Conservation (phyloP, 805 yeast genomes). For the Yarrowia osloensis region DNA sequence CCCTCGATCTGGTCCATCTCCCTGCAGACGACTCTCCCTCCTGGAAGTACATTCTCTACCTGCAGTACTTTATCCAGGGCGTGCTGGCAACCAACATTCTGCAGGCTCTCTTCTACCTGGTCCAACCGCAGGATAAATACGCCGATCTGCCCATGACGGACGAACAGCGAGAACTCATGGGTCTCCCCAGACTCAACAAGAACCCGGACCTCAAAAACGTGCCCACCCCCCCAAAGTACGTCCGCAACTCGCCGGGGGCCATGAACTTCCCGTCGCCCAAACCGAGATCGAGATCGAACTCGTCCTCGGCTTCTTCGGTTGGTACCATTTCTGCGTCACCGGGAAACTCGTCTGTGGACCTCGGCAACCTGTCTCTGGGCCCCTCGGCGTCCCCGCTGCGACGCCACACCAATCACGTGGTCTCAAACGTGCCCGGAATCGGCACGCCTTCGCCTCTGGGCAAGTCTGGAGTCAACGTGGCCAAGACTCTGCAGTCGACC, state of each 20-base stretch:
- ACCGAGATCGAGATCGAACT: constrained; percentile 2
- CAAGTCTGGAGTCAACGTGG: background rate
- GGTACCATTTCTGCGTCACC: constrained; percentile 31
- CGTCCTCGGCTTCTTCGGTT: background rate
- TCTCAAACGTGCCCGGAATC: constrained; percentile 5
- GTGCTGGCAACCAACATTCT: constrained; percentile 35
- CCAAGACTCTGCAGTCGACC: background rate
- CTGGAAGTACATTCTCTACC: background rate
- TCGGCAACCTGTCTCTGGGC: constrained; percentile 7
- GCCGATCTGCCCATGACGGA: constrained; percentile 38
- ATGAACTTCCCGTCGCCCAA: constrained; percentile 3
- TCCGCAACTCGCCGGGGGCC: constrained; percentile 13
- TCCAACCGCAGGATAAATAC: constrained; percentile 35
- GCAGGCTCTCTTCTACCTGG: constrained; percentile 29
- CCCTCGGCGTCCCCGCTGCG: constrained; percentile 8
- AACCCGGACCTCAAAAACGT: constrained; percentile 2
- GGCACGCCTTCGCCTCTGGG: constrained; percentile 15
- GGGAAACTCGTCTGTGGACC: constrained; percentile 31
- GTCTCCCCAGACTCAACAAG: constrained; percentile 38
- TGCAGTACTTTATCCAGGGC: constrained; percentile 31
- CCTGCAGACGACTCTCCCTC: background rate
- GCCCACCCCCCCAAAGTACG: constrained; percentile 37
- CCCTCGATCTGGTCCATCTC: background rate
- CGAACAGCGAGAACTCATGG: constrained; percentile 39
- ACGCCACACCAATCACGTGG: background rate